phyloP scores from a whole-genome alignment of 441 rosid genomes.

The Hura crepitans region DNA sequence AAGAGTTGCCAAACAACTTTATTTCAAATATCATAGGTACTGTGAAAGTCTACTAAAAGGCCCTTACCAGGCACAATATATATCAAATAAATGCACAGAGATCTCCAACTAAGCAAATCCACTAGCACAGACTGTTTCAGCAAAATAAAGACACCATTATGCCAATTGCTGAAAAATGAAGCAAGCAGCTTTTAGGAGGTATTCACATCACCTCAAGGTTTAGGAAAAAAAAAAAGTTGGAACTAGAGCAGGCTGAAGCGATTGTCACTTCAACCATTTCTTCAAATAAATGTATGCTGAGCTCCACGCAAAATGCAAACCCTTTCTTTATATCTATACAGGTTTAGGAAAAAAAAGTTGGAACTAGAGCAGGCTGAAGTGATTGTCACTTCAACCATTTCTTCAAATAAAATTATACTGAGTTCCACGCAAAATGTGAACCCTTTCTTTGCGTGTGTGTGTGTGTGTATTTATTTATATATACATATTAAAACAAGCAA shows the following conservation, averaged over 20 bases:
- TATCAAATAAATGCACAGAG: background rate
- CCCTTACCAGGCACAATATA: background rate
- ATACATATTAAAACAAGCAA: background rate
- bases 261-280: background rate
- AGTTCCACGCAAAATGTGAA: too few species aligned
- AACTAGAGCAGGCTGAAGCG: background rate
- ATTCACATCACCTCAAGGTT: background rate
- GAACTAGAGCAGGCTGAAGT: background rate
- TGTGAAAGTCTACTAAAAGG: background rate
- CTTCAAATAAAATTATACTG: background rate
- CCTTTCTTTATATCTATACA: too few species aligned
- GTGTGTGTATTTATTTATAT: too few species aligned
- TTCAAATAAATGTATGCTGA: background rate
- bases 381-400: background rate
- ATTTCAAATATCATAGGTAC: too few species aligned
- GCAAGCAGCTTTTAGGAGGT: background rate
- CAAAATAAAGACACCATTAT: background rate
- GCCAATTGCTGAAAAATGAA: background rate
- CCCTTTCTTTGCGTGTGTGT: too few species aligned
- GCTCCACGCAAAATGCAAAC: too few species aligned
- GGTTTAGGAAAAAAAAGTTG: too few species aligned
- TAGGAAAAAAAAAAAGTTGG: too few species aligned
- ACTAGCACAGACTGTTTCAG: conserved; percentile 2
- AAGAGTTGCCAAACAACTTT: background rate
- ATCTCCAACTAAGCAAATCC: background rate